phyloP scores from a whole-genome alignment of 1,284 basidiomycete genomes.

The Malassezia psittaci region DNA sequence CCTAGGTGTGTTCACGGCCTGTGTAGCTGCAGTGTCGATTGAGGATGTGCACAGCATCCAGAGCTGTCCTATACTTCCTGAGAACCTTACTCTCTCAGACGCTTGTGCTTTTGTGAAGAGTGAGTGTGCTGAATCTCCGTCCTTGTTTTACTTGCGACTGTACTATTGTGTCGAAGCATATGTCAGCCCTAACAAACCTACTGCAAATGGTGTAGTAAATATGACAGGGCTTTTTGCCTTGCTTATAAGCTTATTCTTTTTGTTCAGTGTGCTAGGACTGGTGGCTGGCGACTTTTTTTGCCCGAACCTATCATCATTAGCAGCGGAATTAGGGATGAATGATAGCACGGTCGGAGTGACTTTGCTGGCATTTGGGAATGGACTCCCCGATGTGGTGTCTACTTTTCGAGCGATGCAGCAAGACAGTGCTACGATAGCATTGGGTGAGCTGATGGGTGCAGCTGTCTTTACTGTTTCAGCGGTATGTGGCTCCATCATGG shows the following conservation, averaged over 20 bases:
- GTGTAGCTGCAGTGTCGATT: background rate
- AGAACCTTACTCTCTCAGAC: constrained; percentile 14
- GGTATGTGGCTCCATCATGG: constrained; percentile 85
- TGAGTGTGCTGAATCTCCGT: constrained; percentile 28
- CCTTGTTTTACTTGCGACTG: constrained; percentile 32
- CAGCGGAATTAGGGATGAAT: constrained; percentile 32
- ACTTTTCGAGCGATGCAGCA: constrained; percentile 86
- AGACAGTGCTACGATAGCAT: constrained; percentile 74
- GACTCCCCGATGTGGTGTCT: constrained; percentile 56
- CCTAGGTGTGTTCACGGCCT: background rate
- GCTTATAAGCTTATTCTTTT: constrained; percentile 19
- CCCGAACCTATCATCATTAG: constrained; percentile 42
- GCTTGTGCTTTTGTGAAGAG: constrained; percentile 28
- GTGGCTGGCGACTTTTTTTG: constrained; percentile 46
- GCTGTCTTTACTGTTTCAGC: constrained; percentile 91
- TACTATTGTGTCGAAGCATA: constrained; percentile 33
- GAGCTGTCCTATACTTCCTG: constrained; percentile 24
- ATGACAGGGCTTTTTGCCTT: constrained; percentile 1
- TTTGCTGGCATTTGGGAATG: constrained; percentile 50
- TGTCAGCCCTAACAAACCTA: background rate
- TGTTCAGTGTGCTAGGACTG: constrained; percentile 42
- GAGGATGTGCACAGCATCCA: background rate
- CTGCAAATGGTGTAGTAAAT: background rate
- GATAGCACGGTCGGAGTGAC: constrained; percentile 44
- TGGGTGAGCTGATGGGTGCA: constrained; percentile 88